Evolutionary conservation across 495 filamentous ascomycete genomes (phyloP).

Genomic region (Neurospora tetrasperma): DNA sequence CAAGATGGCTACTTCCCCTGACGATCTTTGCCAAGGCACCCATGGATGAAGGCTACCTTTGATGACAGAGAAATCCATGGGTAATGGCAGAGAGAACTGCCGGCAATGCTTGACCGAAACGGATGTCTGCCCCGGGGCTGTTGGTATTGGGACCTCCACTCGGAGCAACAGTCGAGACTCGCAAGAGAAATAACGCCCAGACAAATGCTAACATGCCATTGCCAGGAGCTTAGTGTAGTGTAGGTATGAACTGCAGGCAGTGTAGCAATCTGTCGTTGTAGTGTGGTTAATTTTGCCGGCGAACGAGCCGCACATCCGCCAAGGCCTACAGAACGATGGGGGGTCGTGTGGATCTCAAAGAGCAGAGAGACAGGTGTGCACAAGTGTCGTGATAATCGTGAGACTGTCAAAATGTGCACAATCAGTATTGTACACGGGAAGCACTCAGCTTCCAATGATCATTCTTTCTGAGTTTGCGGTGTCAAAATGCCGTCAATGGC

Average conservation of each 20-base stretch:
- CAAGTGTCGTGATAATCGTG: background rate
- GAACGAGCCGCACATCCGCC: background rate
- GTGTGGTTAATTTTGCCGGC: background rate
- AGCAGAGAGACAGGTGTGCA: background rate
- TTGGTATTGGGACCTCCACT: background rate
- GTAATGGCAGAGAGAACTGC: background rate
- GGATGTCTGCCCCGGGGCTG: background rate
- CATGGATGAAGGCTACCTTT: background rate
- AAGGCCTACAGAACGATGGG: background rate
- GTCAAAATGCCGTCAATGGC: background rate
- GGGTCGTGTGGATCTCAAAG: background rate
- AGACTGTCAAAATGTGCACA: background rate
- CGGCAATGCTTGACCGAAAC: background rate
- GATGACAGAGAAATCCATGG: background rate
- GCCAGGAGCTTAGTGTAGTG: background rate
- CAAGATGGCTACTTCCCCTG: background rate
- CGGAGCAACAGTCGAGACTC: background rate
- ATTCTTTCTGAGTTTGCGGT: background rate
- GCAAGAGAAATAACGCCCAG: background rate
- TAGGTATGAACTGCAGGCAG: background rate
- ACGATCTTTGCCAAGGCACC: background rate
- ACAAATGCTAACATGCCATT: background rate
- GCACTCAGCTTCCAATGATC: background rate
- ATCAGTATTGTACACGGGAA: background rate
- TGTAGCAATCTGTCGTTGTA: background rate